These are phyloP conservation scores for Paramecium tetraurelia DNA, from an alignment of 73 alveolate species.

Conservation along the genomic window DNA sequence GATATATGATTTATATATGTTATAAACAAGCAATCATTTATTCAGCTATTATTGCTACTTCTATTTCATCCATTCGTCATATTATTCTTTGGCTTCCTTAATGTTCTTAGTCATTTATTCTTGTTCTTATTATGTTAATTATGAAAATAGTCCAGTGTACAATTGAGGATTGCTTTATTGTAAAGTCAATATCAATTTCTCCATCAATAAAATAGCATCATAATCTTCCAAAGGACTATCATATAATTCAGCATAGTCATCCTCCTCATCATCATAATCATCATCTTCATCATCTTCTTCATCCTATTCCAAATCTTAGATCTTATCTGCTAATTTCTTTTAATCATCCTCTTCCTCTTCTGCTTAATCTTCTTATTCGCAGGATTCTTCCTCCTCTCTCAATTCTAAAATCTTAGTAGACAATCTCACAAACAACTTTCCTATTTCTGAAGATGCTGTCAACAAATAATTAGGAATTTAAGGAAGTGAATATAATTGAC, in stretches of 20 bases:
- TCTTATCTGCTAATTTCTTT: conserved; percentile 17
- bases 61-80: conserved; percentile 37
- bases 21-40: conserved; percentile 21
- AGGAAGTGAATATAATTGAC: conserved; percentile 59
- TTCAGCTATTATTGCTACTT: neutral
- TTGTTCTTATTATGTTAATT: neutral
- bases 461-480: conserved; percentile 48
- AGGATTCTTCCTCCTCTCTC: conserved; percentile 60
- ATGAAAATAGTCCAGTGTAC: neutral
- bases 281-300: conserved; percentile 64
- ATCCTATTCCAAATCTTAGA: conserved; percentile 2
- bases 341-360: conserved; percentile 62
- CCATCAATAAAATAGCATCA: conserved; percentile 33
- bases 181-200: neutral
- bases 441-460: conserved; percentile 49
- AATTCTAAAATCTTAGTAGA: conserved; percentile 61
- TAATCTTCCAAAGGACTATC: conserved; percentile 67
- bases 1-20: neutral
- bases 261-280: conserved; percentile 44
- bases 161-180: neutral
- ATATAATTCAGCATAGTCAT: conserved; percentile 62
- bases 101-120: neutral
- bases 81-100: conserved; percentile 17
- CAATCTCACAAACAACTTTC: conserved; percentile 59
- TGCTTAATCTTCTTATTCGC: conserved; percentile 67